Evolutionary conservation across 2,329 filamentous ascomycete genomes (phyloP).

Genomic region (Amauroascus niger): DNA sequence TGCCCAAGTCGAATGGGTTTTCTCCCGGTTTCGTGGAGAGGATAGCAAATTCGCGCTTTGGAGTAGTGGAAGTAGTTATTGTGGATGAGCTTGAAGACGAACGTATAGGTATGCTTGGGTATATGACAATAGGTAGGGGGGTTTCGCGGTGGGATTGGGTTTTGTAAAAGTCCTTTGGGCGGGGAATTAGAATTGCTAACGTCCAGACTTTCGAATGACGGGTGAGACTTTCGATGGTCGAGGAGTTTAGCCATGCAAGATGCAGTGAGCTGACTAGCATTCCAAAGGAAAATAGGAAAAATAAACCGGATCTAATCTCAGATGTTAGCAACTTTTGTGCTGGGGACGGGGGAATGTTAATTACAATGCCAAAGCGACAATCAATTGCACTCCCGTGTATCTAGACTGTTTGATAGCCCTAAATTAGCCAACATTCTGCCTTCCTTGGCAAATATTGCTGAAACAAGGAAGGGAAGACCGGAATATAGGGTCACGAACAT

Average conservation of each 20-base stretch:
- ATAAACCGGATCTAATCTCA: constrained; percentile 49
- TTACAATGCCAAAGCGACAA: constrained; percentile 56
- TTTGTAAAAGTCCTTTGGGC: constrained; percentile 29
- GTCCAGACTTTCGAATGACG: constrained; percentile 54
- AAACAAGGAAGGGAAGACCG: background rate
- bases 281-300: constrained; percentile 66
- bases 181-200: constrained; percentile 63
- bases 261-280: constrained; percentile 67
- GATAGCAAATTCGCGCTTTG: constrained; percentile 63
- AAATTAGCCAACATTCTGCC: constrained; percentile 5
- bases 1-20: constrained; percentile 76
- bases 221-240: constrained; percentile 71
- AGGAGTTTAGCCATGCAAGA: constrained; percentile 63
- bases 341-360: constrained; percentile 15
- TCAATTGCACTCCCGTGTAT: constrained; percentile 50
- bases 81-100: constrained; percentile 9
- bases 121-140: constrained; percentile 31
- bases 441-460: background rate
- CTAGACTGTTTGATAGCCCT: constrained; percentile 22
- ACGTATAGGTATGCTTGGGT: constrained; percentile 24
- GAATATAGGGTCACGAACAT: constrained; percentile 28
- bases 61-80: constrained; percentile 17
- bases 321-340: constrained; percentile 12
- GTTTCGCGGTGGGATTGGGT: constrained; percentile 30
- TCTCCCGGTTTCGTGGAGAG: constrained; percentile 62